Evolutionary conservation across 768 basidiomycete species (phyloP), one percentile per base, ranked within the genome.

Genomic region (Nidularia pulvinata): DNA sequence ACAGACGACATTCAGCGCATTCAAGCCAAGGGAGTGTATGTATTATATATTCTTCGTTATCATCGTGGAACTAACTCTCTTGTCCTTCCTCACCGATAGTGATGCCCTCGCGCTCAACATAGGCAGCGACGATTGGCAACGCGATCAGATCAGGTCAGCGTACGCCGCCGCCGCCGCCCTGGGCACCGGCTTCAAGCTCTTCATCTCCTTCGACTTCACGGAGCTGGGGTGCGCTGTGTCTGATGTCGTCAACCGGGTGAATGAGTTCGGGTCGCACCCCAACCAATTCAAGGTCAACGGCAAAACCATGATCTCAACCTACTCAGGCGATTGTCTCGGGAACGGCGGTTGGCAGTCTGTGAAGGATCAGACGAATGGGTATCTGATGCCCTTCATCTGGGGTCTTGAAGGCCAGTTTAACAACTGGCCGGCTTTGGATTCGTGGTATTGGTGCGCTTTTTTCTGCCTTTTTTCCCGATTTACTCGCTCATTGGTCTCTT

Each of bases 101-200:
- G 85, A 87, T 55, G 87, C 81, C 0, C 75, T 87, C 50, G 85
- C 85, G 0, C 67, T 88, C 32, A 89, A 89, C 66, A 71, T 86
- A 44, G 86, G 87, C 37, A 67, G 69, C 4, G 76, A 81, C 53
- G 57, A 65, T 7, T 88, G 84, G 81, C 78, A 84, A 56, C 68
- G 67, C 16, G 59, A 51, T 5, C 80, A 80, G 50, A 65, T 84
- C 7, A 68, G 62, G 7, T 72, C 73, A 16, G 85, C 86, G 50
- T 82, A 78, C 55, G 73, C 65, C 60, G 82, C 83, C 5, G 82
- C 83, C 6, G 55, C 62, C 11, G 69, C 75, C 9, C 61, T 75
- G 19, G 67, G 64, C 10, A 66, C 68, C 48, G 60, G 60, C 49
- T 74, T 84, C 67, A 82, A 87, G 63, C 63, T 86, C 39, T 83